phyloP scores from a whole-genome alignment of 768 basidiomycete species.

The Suillus bovinus region DNA sequence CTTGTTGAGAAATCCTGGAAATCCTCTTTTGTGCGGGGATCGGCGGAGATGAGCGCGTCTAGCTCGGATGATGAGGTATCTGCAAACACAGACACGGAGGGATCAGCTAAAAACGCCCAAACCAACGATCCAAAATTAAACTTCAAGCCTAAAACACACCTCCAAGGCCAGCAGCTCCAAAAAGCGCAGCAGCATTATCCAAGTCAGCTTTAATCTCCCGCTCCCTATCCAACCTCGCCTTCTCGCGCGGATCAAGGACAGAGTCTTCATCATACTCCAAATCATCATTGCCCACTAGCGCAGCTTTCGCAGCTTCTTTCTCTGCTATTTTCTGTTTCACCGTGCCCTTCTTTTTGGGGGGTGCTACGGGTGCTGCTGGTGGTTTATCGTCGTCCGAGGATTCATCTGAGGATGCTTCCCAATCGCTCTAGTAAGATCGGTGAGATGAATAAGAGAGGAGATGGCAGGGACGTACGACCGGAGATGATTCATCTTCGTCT shows the following conservation, averaged over 20 bases:
- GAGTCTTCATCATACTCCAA: constrained; percentile 69
- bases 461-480: constrained; percentile 55
- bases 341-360: constrained; percentile 90
- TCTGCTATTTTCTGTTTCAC: constrained; percentile 91
- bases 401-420: constrained; percentile 87
- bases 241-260: constrained; percentile 78
- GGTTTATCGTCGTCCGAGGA: constrained; percentile 40
- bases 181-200: constrained; percentile 75
- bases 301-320: constrained; percentile 78
- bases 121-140: not conserved
- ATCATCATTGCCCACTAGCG: constrained; percentile 40
- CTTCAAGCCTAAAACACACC: constrained; percentile 40
- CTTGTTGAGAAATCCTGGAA: constrained; percentile 72
- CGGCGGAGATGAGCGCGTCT: constrained; percentile 69
- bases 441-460: not conserved
- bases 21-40: constrained; percentile 89
- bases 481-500: constrained; percentile 81
- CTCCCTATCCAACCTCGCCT: constrained; percentile 75
- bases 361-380: constrained; percentile 50
- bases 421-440: constrained; percentile 70
- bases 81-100: constrained; percentile 24
- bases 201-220: constrained; percentile 86
- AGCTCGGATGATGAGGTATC: constrained; percentile 70
- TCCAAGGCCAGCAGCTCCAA: constrained; percentile 69
- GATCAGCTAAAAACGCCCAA: not conserved